phyloP scores from a whole-genome alignment of 2,329 filamentous ascomycete species.

The Hypoxylon sp. region DNA sequence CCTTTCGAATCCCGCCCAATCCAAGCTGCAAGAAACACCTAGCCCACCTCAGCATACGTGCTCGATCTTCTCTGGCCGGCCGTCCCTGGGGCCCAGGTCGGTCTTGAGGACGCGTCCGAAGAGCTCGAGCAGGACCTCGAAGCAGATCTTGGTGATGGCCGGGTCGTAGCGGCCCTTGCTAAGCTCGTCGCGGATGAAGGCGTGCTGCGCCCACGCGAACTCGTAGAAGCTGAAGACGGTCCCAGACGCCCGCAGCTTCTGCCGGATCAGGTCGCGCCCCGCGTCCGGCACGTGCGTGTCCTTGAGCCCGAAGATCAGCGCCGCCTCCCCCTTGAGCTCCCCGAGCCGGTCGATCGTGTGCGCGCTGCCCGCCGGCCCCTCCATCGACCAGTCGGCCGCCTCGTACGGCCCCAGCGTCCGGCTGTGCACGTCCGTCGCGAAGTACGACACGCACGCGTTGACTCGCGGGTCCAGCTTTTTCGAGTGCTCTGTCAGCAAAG shows the following conservation, averaged over 20 bases:
- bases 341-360: slow-evolving; percentile 63
- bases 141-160: slow-evolving; percentile 84
- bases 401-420: slow-evolving; percentile 72
- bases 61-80: slow-evolving; percentile 68
- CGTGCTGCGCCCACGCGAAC: slow-evolving; percentile 92
- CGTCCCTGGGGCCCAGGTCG: slow-evolving; percentile 76
- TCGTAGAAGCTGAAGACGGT: slow-evolving; percentile 85
- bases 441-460: slow-evolving; percentile 82
- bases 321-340: slow-evolving; percentile 78
- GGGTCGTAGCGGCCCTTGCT: slow-evolving; percentile 95
- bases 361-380: slow-evolving; percentile 50
- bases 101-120: slow-evolving; percentile 81
- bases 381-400: slow-evolving; percentile 56
- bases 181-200: slow-evolving; percentile 91
- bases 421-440: slow-evolving; percentile 89
- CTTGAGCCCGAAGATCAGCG: slow-evolving; percentile 91
- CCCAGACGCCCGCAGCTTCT: slow-evolving; percentile 79
- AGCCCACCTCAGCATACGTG: slow-evolving; percentile 70
- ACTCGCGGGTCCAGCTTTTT: slow-evolving; percentile 79
- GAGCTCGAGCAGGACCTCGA: slow-evolving; percentile 86
- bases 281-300: slow-evolving; percentile 88
- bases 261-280: slow-evolving; percentile 83
- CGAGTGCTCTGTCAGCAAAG: not conserved
- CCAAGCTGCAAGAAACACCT: slow-evolving; percentile 1
- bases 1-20: no score